Evolutionary conservation across 768 basidiomycete genomes (phyloP), one percentile per base, ranked within the genome.

Genomic region (Pleurotus tuoliensis): DNA sequence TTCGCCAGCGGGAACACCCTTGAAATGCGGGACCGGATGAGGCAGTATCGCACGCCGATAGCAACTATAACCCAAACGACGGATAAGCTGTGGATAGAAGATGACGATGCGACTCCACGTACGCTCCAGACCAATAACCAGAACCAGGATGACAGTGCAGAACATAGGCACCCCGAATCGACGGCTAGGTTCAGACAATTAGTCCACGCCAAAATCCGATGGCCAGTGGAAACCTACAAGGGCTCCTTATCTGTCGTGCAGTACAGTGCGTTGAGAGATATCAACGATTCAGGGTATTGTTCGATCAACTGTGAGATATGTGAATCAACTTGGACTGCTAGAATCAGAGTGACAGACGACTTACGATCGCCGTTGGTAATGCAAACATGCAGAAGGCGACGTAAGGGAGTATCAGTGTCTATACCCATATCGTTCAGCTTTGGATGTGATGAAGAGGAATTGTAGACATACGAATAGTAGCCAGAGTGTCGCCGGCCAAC

Each of bases 121-220:
- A 83, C 83, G 64, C 72, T 83, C 81, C 39, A 85, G 71, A 47
- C 65, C 55, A 22, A 79, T 59, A 20, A 81, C 74, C 38, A 78
- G 51, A 20, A 65, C 50, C 55, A 80, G 61, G 3, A 77, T 58
- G 38, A 68, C 62, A 47, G 73, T 67, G 56, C 78, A 82, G 56
- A 80, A 82, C 11, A 74, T 65, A 4, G 82, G 78, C 16, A 75
- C 72, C 18, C 70, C 67, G 49, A 67, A 70, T 11, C 66, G 66
- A 25, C 63, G 61, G 53, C 69, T 73, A 38, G 13, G 16, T 12
- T 40, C 11, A 39, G 4, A 12, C 13, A 43, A 27, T 44, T 47
- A 52, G 48, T 37, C 41, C 9, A 25, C 20, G 25, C 3, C 49
- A 22, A 52, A 39, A 16, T 24, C 34, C 27, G 20, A 24, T 40